Evolutionary conservation across 1,139 yeast species (phyloP), one percentile per base, ranked within the genome.

Genomic region (Yamadazyma pseudoaaseri): DNA sequence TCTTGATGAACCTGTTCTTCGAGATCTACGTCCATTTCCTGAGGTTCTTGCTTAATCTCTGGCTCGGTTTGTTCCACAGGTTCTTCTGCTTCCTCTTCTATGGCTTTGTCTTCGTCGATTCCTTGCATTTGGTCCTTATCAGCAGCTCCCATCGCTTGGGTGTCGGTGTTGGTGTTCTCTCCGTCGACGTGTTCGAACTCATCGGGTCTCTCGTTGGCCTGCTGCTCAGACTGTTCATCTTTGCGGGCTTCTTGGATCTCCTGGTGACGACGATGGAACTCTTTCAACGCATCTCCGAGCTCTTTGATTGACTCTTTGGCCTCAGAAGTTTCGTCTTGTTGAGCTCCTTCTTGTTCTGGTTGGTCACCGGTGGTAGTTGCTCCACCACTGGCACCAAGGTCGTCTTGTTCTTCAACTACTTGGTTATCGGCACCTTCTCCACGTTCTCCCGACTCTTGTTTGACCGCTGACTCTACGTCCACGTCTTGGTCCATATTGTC

Each of bases 81-180:
- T 3, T 39, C 45, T 22, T 9, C 13, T 15, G 77, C 85, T 15
- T 77, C 85, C 43, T 83, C 90, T 37, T 89, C 96, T 47, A 90
- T 86, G 0, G 95, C 96, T 76, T 76, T 82, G 11, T 80, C 82
- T 32, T 90, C 96, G 52, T 90, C 84, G 38, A 89, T 74, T 1
- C 79, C 60, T 52, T 86, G 94, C 25, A 77, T 67, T 51, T 86
- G 89, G 32, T 89, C 96, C 48, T 81, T 76, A 37, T 80, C 77
- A 5, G 96, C 96, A 29, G 94, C 81, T 16, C 97, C 98, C 37
- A 92, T 63, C 0, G 97, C 98, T 58, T 94, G 97, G 0, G 96
- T 85, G 37, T 86, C 92, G 33, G 56, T 57, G 28, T 82, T 79
- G 6, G 87, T 75, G 45, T 80, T 80, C 30, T 84, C 89, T 27